These are phyloP conservation scores for Chaetothyriales sp. DNA, from an alignment of 2,329 filamentous ascomycete species.

Conservation along the genomic window DNA sequence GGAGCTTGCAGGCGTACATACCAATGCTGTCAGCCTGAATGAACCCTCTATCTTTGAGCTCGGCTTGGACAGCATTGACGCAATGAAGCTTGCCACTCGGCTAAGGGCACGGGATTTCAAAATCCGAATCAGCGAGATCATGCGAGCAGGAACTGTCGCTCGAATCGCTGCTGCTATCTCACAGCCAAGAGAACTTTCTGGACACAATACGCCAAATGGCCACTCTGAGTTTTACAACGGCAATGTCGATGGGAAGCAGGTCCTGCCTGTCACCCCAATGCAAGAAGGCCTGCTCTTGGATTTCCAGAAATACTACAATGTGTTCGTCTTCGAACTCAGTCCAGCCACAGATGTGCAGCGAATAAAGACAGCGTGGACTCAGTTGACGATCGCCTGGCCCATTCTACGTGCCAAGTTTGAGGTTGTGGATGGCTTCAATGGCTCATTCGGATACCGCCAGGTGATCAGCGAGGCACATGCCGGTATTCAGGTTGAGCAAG, in stretches of 20 bases:
- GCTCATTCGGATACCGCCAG: background rate
- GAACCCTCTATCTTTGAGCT: slow-evolving; percentile 58
- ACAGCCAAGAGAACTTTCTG: background rate
- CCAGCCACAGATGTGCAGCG: slow-evolving; percentile 38
- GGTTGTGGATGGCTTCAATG: slow-evolving; percentile 42
- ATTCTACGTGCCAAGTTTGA: slow-evolving; percentile 64
- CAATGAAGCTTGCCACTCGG: slow-evolving; percentile 65
- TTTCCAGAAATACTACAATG: slow-evolving; percentile 69
- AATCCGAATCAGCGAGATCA: slow-evolving; percentile 60
- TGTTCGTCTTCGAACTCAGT: slow-evolving; percentile 55
- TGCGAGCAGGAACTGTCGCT: slow-evolving; percentile 54
- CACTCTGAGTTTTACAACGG: background rate
- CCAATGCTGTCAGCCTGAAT: slow-evolving; percentile 37
- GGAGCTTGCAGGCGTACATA: slow-evolving; percentile 40
- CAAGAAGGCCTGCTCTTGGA: slow-evolving; percentile 64
- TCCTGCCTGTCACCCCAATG: slow-evolving; percentile 64
- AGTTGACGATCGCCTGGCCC: slow-evolving; percentile 45
- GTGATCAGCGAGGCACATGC: slow-evolving; percentile 7
- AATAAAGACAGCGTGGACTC: slow-evolving; percentile 47
- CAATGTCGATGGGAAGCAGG: slow-evolving; percentile 32
- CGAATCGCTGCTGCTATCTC: slow-evolving; percentile 35
- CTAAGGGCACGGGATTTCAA: slow-evolving; percentile 46
- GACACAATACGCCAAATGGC: background rate
- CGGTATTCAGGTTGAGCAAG: slow-evolving; percentile 22
- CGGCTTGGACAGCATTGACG: slow-evolving; percentile 82